These are phyloP conservation scores for Nakazawaea peltata DNA, from an alignment of 805 yeast species.

Conservation along the genomic window DNA sequence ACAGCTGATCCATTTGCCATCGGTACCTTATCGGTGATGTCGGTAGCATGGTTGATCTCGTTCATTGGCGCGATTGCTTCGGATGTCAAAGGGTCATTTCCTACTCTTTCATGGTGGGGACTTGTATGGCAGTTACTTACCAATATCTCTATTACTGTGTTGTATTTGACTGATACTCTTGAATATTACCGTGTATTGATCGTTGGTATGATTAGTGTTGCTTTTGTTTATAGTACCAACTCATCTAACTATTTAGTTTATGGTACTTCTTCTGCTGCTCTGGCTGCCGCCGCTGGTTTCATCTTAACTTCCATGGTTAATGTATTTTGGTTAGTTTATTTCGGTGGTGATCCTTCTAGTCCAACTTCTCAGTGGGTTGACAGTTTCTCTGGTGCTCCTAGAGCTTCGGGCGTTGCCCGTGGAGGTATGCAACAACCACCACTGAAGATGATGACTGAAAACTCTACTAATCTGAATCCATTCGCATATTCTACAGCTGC, in stretches of 20 bases:
- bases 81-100: slow-evolving; percentile 40
- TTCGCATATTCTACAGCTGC: slow-evolving; percentile 11
- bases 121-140: slow-evolving; percentile 68
- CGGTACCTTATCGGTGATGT: slow-evolving; percentile 66
- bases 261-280: slow-evolving; percentile 49
- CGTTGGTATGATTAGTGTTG: slow-evolving; percentile 54
- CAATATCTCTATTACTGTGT: slow-evolving; percentile 38
- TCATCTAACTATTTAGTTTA: slow-evolving; percentile 77
- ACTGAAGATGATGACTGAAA: slow-evolving; percentile 18
- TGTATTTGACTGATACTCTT: slow-evolving; percentile 53
- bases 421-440: slow-evolving; percentile 9
- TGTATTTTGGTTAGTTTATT: slow-evolving; percentile 78
- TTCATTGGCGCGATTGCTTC: slow-evolving; percentile 77
- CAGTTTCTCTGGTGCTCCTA: slow-evolving; percentile 11
- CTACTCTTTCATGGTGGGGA: slow-evolving; percentile 96
- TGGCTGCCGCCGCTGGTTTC: slow-evolving; percentile 91
- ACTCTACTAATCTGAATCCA: slow-evolving; percentile 17
- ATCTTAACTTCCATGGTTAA: slow-evolving; percentile 77
- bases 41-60: slow-evolving; percentile 80
- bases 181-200: slow-evolving; percentile 60
- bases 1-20: slow-evolving; percentile 84
- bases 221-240: slow-evolving; percentile 80
- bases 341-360: slow-evolving; percentile 87
- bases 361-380: slow-evolving; percentile 81
- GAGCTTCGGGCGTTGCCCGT: slow-evolving; percentile 1